Evolutionary conservation across 2,329 filamentous ascomycete species (phyloP).

Genomic region (Remersonia thermophila): DNA sequence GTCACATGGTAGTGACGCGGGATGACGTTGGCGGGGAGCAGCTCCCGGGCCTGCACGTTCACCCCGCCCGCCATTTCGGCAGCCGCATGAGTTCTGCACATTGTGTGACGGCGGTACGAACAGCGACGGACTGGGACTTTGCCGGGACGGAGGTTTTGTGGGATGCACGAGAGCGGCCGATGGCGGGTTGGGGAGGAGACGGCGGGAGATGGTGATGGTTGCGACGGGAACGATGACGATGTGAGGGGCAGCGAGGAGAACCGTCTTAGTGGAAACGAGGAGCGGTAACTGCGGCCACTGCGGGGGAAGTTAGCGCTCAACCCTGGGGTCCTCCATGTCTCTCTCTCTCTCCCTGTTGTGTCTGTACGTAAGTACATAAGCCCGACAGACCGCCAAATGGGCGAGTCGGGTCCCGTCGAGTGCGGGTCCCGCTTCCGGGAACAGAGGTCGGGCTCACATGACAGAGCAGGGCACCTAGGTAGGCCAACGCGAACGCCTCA

Average conservation of each 20-base stretch:
- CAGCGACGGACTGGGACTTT: conserved; percentile 41
- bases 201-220: conserved; percentile 5
- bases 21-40: conserved; percentile 83
- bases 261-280: conserved; percentile 11
- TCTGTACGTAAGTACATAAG: too few relatives aligned
- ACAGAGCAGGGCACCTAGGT: too few relatives aligned
- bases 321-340: too few relatives aligned
- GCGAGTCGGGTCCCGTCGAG: too few relatives aligned
- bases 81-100: conserved; percentile 44
- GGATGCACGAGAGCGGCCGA: conserved; percentile 6
- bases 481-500: too few relatives aligned
- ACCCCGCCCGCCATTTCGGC: conserved; percentile 25
- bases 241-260: conserved; percentile 10
- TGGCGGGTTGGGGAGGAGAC: conserved; percentile 5
- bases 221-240: not conserved
- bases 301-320: too few relatives aligned
- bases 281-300: not conserved
- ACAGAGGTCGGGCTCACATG: too few relatives aligned
- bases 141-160: conserved; percentile 7
- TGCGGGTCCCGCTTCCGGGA: too few relatives aligned
- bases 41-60: conserved; percentile 50
- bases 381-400: too few relatives aligned
- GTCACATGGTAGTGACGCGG: conserved; percentile 87
- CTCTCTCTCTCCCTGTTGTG: too few relatives aligned
- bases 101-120: conserved; percentile 59